Evolutionary conservation across 2,329 filamentous ascomycete species (phyloP).

Genomic region (Aspergillus sp.): DNA sequence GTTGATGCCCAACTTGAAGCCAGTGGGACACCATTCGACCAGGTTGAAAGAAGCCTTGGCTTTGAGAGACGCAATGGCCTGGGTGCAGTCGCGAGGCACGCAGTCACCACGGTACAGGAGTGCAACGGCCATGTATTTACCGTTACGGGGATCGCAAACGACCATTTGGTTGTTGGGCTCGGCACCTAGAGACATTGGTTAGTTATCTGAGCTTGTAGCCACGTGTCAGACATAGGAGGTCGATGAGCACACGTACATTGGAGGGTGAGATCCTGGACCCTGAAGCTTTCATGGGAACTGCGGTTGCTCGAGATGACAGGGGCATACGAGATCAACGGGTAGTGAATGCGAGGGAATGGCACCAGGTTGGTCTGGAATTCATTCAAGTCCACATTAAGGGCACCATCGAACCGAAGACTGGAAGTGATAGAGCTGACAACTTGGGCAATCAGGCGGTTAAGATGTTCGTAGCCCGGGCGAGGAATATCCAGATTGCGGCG

Average conservation of each 20-base stretch:
- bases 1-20: slow-evolving; percentile 69
- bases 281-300: slow-evolving; percentile 85
- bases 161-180: slow-evolving; percentile 71
- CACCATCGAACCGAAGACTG: slow-evolving; percentile 64
- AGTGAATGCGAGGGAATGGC: slow-evolving; percentile 67
- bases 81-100: slow-evolving; percentile 61
- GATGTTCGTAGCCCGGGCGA: slow-evolving; percentile 63
- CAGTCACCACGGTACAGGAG: slow-evolving; percentile 67
- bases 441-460: slow-evolving; percentile 67
- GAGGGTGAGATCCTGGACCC: slow-evolving; percentile 71
- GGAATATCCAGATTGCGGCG: slow-evolving; percentile 64
- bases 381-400: slow-evolving; percentile 66
- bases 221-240: neutral
- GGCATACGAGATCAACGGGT: slow-evolving; percentile 65
- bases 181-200: slow-evolving; percentile 49
- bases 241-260: slow-evolving; percentile 50
- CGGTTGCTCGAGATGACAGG: slow-evolving; percentile 67
- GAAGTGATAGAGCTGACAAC: slow-evolving; percentile 68
- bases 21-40: slow-evolving; percentile 69
- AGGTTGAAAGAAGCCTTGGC: slow-evolving; percentile 65
- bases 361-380: slow-evolving; percentile 71
- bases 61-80: slow-evolving; percentile 62
- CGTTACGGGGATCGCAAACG: slow-evolving; percentile 64
- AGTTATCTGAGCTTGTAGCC: neutral
- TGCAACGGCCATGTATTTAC: slow-evolving; percentile 69